phyloP scores from a whole-genome alignment of 2,329 filamentous ascomycete species.

The Ophiostoma australiae region DNA sequence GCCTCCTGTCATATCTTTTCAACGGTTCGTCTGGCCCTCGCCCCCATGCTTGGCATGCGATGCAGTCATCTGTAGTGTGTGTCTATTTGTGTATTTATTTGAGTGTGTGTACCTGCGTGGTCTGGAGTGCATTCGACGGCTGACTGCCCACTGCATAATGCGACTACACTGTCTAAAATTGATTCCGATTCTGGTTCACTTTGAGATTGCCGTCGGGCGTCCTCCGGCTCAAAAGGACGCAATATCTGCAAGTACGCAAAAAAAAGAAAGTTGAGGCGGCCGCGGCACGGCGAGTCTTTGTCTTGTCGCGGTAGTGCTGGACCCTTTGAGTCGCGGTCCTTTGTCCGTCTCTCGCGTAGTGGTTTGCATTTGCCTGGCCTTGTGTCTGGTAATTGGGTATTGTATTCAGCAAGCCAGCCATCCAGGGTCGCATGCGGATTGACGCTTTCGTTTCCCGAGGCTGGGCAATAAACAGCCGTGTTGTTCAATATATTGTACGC shows the following conservation, averaged over 20 bases:
- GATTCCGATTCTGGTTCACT: background rate
- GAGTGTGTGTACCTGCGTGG: background rate
- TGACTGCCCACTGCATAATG: too few species aligned
- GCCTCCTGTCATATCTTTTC: background rate
- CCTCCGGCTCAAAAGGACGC: background rate
- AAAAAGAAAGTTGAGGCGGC: background rate
- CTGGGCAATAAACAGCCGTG: background rate
- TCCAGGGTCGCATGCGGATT: background rate
- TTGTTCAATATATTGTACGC: background rate
- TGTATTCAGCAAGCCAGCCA: background rate
- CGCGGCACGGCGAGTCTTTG: background rate
- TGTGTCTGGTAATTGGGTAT: background rate
- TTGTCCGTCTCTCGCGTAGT: background rate
- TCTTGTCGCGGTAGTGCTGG: background rate
- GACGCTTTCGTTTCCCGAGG: background rate
- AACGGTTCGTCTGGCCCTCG: background rate
- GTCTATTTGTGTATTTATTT: too few species aligned
- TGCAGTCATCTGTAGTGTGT: background rate
- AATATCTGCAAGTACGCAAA: background rate
- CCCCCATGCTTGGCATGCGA: background rate
- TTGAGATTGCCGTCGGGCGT: background rate
- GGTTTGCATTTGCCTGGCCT: background rate
- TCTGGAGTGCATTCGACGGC: too few species aligned
- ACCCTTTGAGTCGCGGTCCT: background rate
- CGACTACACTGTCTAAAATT: too few species aligned